Evolutionary conservation across 371 early-diverging fungal genomes (phyloP), one percentile per base, ranked within the genome.

Genomic region (Apophysomyces trapeziformis): DNA sequence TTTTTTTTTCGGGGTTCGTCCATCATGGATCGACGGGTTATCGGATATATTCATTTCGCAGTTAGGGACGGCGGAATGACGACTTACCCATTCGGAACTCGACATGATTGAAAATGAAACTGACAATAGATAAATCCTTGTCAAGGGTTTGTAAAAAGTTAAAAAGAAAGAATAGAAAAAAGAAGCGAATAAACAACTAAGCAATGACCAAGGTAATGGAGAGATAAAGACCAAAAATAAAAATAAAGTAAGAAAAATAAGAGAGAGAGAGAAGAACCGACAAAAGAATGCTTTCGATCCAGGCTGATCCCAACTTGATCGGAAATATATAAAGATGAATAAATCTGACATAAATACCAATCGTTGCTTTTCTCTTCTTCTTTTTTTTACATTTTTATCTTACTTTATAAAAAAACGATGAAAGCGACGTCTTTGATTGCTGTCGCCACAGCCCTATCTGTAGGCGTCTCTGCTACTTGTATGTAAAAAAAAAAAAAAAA

Each of bases 81-180:
- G 54, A 50, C 21, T 21, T 16, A 18, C 21, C 21, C 32, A 26
- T 26, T 50, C 9, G 21, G 54, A 50, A 50, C 54, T 50, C 11
- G 54, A 50, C 21, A 50, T 50, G 54, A 50, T 50, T 50, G 54
- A 21, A 50, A 50, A 50, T 50, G 54, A 50, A 50, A 50, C 54
- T 50, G 21, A 11, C n/a, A 45, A 50, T 21, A n/a, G 18, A 9
- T 50, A 21, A 9, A 21, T 43, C 12, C 35, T 47, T 5, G 68
- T 63, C 66, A 73, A 70, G 2, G 73, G 73, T 9, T 70, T 73
- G 32, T 68, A 60, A 38, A 77, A 69, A 56, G 32, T 26, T 68
- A 46, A 12, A 44, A 14, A 39, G 58, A 38, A 41, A 21, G 38
- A 37, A 57, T 36, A 63, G 16, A 26, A 26, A 7, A 26, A 12